Percentiles rank a stretch among this genome's conserved stretches.
These are phyloP conservation scores for Boletellus sp. DNA, from an alignment of 768 basidiomycete genomes.

Conservation along the genomic window DNA sequence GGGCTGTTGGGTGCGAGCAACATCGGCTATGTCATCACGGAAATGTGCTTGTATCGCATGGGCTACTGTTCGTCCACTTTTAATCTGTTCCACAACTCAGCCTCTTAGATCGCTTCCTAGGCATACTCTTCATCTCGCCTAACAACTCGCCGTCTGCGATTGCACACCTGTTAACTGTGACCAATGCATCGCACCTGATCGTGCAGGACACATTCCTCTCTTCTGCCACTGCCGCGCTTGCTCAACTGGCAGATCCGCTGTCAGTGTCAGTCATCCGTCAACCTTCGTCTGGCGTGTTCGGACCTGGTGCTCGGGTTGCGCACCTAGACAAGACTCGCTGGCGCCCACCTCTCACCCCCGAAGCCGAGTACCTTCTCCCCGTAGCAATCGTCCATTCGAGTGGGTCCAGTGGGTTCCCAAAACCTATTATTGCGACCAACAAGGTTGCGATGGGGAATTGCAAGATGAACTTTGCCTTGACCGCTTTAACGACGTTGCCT, in stretches of 20 bases:
- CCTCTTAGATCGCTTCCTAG: neutral
- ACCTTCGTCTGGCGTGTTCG: slow-evolving; percentile 17
- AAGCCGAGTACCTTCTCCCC: slow-evolving; percentile 20
- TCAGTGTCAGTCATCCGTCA: slow-evolving; percentile 24
- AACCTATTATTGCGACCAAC: slow-evolving; percentile 38
- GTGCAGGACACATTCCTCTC: slow-evolving; percentile 16
- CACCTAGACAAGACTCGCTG: slow-evolving; percentile 22
- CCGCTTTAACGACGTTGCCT: slow-evolving; percentile 25
- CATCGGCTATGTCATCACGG: slow-evolving; percentile 25
- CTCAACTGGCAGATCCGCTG: slow-evolving; percentile 14
- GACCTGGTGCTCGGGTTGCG: slow-evolving; percentile 11
- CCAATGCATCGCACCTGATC: slow-evolving; percentile 19
- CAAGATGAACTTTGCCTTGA: slow-evolving; percentile 28
- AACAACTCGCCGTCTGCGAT: slow-evolving; percentile 46
- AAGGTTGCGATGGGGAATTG: slow-evolving; percentile 34
- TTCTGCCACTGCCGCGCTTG: slow-evolving; percentile 15
- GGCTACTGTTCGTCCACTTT: slow-evolving; percentile 25
- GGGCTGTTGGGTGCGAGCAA: slow-evolving; percentile 24
- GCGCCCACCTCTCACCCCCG: slow-evolving; percentile 19
- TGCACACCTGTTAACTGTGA: slow-evolving; percentile 39
- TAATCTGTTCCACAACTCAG: slow-evolving; percentile 5
- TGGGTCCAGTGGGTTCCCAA: slow-evolving; percentile 46
- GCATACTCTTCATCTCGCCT: slow-evolving; percentile 37
- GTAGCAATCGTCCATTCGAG: slow-evolving; percentile 27
- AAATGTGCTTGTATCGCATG: slow-evolving; percentile 28